A percentile compares a stretch with the other conserved stretches of the same genome.
Evolutionary conservation across 345 rosid species (phyloP).

Genomic region (Populus alba): DNA sequence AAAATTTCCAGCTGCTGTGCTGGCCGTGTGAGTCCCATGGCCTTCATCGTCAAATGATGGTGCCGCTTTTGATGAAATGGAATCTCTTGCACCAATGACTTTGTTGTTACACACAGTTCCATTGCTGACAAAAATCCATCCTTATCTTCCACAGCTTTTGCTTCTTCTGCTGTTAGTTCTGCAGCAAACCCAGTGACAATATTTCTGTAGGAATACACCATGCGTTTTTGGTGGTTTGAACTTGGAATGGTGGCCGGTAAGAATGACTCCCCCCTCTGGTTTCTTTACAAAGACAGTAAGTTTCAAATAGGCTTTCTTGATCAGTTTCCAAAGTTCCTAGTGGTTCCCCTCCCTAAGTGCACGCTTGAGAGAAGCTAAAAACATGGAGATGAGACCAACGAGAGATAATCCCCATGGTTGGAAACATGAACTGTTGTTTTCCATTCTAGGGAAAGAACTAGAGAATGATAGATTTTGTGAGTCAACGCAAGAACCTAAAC

Average conservation of each 20-base stretch:
- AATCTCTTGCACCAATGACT: slow-evolving; percentile 29
- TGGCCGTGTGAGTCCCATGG: slow-evolving; percentile 24
- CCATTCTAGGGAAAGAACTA: slow-evolving; percentile 6
- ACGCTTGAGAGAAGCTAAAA: slow-evolving; percentile 20
- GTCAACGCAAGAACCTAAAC: background rate
- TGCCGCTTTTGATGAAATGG: background rate
- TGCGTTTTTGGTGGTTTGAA: slow-evolving; percentile 19
- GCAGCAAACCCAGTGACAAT: slow-evolving; percentile 53
- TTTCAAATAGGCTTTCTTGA: slow-evolving; percentile 5
- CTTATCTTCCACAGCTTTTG: slow-evolving; percentile 32
- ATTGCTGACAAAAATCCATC: slow-evolving; percentile 37
- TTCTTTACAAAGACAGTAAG: slow-evolving; percentile 33
- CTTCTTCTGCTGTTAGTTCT: slow-evolving; percentile 49
- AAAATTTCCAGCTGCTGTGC: slow-evolving; percentile 51
- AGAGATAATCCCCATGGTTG: slow-evolving; percentile 11
- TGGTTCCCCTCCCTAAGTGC: background rate
- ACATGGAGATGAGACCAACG: slow-evolving; percentile 14
- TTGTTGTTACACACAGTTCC: slow-evolving; percentile 23
- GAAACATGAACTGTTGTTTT: background rate
- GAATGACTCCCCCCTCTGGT: slow-evolving; percentile 27
- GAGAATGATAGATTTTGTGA: background rate
- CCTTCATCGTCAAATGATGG: slow-evolving; percentile 18
- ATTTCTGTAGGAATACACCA: slow-evolving; percentile 37
- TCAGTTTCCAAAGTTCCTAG: background rate
- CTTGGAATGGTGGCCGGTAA: slow-evolving; percentile 23